Evolutionary conservation across 2,329 filamentous ascomycete genomes (phyloP).

Genomic region (Ceratocystis lukuohia): DNA sequence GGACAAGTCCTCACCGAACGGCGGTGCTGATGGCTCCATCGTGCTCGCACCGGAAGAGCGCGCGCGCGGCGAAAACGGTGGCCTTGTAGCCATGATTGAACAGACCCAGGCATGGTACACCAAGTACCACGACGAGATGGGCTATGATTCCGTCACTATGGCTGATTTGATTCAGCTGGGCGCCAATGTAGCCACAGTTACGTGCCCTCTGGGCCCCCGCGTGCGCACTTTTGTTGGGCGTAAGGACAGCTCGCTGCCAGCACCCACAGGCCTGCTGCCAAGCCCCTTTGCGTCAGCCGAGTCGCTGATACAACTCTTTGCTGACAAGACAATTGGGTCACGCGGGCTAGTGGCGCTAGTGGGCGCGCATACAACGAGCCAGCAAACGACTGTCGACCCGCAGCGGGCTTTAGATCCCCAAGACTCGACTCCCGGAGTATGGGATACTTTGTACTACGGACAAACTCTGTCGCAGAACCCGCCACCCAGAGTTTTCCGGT

Average conservation of each 20-base stretch:
- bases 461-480: slow-evolving; percentile 27
- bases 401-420: slow-evolving; percentile 33
- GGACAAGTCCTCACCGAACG: slow-evolving; percentile 29
- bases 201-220: slow-evolving; percentile 34
- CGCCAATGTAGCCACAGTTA: slow-evolving; percentile 36
- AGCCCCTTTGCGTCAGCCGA: slow-evolving; percentile 32
- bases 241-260: slow-evolving; percentile 30
- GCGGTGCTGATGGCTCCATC: slow-evolving; percentile 37
- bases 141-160: slow-evolving; percentile 31
- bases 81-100: slow-evolving; percentile 33
- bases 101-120: slow-evolving; percentile 30
- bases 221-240: slow-evolving; percentile 40
- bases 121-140: slow-evolving; percentile 26
- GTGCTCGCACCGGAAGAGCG: slow-evolving; percentile 31
- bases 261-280: slow-evolving; percentile 33
- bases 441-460: slow-evolving; percentile 40
- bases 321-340: slow-evolving; percentile 39
- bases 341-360: slow-evolving; percentile 40
- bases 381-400: slow-evolving; percentile 34
- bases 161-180: slow-evolving; percentile 44
- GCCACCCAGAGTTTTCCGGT: slow-evolving; percentile 30
- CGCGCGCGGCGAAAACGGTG: slow-evolving; percentile 32
- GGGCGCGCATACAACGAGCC: slow-evolving; percentile 40
- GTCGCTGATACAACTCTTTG: slow-evolving; percentile 36
- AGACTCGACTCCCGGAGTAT: slow-evolving; percentile 39